Conservation (phyloP, 1,139 yeast species). For the Nakaseomyces kungkrabaensis region DNA sequence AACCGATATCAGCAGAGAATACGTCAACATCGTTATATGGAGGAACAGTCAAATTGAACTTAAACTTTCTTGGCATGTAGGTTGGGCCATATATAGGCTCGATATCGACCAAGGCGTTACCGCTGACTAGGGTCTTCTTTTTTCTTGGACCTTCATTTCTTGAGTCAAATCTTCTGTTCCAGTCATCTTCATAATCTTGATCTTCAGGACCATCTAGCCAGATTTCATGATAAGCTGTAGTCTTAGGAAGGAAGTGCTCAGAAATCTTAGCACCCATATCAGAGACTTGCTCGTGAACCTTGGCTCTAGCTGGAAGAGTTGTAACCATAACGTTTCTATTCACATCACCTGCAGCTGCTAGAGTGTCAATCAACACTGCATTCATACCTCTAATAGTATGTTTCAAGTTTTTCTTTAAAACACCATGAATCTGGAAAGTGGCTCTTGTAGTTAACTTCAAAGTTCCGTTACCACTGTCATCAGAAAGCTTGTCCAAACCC, state of each 20-base stretch:
- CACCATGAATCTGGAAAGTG: constrained; percentile 93
- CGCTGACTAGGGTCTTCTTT: constrained; percentile 73
- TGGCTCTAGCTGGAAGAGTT: constrained; percentile 78
- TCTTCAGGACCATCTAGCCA: constrained; percentile 89
- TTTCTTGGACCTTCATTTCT: constrained; percentile 73
- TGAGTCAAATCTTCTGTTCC: constrained; percentile 59
- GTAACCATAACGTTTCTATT: constrained; percentile 91
- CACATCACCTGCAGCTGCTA: constrained; percentile 98
- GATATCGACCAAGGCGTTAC: constrained; percentile 72
- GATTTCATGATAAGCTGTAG: constrained; percentile 94
- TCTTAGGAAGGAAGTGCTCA: constrained; percentile 75
- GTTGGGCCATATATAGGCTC: constrained; percentile 86
- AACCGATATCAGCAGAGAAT: constrained; percentile 89
- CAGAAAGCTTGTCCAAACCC: constrained; percentile 73
- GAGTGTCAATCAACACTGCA: constrained; percentile 79
- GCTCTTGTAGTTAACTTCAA: constrained; percentile 94
- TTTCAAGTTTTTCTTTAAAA: constrained; percentile 80
- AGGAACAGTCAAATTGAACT: constrained; percentile 89
- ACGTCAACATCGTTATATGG: constrained; percentile 97
- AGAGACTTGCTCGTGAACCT: constrained; percentile 68
- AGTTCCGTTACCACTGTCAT: constrained; percentile 83
- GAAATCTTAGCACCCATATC: constrained; percentile 57
- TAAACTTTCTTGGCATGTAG: constrained; percentile 92
- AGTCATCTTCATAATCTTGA: constrained; percentile 53
- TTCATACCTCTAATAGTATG: constrained; percentile 92